Conservation (phyloP, 1,284 basidiomycete species). For the Inonotus obliquus region DNA sequence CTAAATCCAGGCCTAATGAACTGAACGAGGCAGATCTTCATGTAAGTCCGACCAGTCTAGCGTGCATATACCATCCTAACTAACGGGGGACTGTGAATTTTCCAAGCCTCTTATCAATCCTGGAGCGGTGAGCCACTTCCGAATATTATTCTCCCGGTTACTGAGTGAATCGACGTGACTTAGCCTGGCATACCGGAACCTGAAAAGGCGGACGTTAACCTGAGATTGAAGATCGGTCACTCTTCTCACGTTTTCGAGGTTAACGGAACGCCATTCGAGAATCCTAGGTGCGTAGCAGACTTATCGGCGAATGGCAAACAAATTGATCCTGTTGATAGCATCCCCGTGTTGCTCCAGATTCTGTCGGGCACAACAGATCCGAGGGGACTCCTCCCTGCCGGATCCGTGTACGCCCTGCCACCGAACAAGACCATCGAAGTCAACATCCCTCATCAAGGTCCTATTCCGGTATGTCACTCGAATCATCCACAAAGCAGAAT, state of each 20-base stretch:
- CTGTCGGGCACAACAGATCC: slow-evolving; percentile 30
- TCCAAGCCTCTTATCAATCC: slow-evolving; percentile 26
- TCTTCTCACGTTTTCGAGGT: neutral
- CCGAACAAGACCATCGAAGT: slow-evolving; percentile 33
- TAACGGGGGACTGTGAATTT: too few species aligned
- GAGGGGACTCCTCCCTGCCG: slow-evolving; percentile 28
- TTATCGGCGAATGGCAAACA: too few species aligned
- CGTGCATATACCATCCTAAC: too few species aligned
- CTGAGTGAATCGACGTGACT: neutral
- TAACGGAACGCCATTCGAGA: too few species aligned
- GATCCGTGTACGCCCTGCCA: slow-evolving; percentile 29
- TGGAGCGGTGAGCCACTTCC: slow-evolving; percentile 17
- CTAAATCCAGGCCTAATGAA: neutral
- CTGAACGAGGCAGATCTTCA: slow-evolving; percentile 28
- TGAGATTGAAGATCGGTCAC: neutral
- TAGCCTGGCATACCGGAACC: slow-evolving; percentile 24
- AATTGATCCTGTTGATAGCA: neutral
- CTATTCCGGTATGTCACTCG: too few species aligned
- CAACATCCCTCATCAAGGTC: slow-evolving; percentile 30
- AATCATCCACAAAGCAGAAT: too few species aligned
- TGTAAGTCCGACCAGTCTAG: too few species aligned
- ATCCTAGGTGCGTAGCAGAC: too few species aligned
- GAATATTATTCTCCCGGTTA: neutral
- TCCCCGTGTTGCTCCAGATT: slow-evolving; percentile 37
- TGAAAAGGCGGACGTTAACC: slow-evolving; percentile 25